Conservation (phyloP, 805 yeast genomes). For the Hanseniaspora mollemarum region DNA sequence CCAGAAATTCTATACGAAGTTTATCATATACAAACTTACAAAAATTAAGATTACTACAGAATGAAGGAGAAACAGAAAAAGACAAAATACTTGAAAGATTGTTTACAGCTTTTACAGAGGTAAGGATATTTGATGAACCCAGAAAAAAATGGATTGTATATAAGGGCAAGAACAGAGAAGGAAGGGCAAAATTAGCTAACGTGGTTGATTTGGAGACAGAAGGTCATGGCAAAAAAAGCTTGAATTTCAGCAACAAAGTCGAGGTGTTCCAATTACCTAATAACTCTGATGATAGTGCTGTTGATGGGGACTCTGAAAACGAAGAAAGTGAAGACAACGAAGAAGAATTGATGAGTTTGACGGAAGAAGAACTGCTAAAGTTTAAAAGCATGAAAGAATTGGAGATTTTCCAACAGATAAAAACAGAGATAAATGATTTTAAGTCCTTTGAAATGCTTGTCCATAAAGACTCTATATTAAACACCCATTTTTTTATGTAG, state of each 20-base stretch:
- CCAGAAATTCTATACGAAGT: constrained; percentile 2
- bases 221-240: neutral
- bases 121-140: constrained; percentile 3
- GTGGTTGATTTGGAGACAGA: too few relatives aligned
- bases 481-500: constrained; percentile 50
- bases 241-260: neutral
- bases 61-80: neutral
- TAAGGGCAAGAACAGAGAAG: neutral
- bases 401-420: constrained; percentile 32
- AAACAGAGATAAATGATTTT: constrained; percentile 52
- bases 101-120: neutral
- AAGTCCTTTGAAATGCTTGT: constrained; percentile 58
- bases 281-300: neutral
- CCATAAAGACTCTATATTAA: constrained; percentile 46
- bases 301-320: too few relatives aligned
- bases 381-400: constrained; percentile 8
- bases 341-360: neutral
- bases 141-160: constrained; percentile 11
- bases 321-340: neutral
- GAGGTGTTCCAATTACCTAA: constrained; percentile 11
- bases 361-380: constrained; percentile 3
- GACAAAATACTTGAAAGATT: constrained; percentile 1
- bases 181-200: neutral
- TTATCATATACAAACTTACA: constrained; percentile 6
- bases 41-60: neutral